Base-by-base conservation (phyloP, 2,329 filamentous ascomycete species). In the Fusarium xyrophilum region DNA sequence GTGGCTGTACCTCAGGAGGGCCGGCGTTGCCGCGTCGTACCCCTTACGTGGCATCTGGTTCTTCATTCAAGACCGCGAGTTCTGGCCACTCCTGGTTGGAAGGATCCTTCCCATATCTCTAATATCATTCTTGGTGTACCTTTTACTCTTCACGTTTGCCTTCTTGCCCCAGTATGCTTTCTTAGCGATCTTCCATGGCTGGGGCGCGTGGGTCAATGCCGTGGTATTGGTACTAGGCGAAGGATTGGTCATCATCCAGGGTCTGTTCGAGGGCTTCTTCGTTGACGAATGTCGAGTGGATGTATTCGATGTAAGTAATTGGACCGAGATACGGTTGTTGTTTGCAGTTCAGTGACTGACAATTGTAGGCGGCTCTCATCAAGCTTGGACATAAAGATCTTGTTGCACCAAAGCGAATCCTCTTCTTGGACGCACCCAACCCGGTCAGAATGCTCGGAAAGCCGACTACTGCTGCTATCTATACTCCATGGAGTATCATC, bases 91-190 rank as follows among this genome's bases (percentile, higher is more conserved):
- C 3, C 91, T 97, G 69, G 83, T 87, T 60, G 84, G 91, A 27
- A 89, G 94, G 19, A 83, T 99, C 5, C 80, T 98, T 1, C 94
- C 95, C 0, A 85, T 97, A 30, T 87, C 92, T 5, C 82, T 97
- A 17, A 89, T 97, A 15, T 97, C 94, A 1, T 82, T 90, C 17
- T 88, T 96, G 56, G 91, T 97, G 17, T 92, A 97, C 66, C 82
- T 89, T n/a, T 83, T 96, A 23, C 87, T 98, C 23, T 98, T 98
- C 79, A 84, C 93, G 15, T 96, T 96, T 79, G 85, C 93, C 2
- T 98, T 97, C 72, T 81, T 97, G 5, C 95, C 95, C 0, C 93
- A 98, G 76, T 93, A 93, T 58, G 92, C 92, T 3, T 92, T 99
- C 74, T 86, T 99, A 25, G 89, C 91, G 19, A 87, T 98, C 70